phyloP scores from a whole-genome alignment of 176 grass and related monocot genomes.

The Oryza longistaminata region DNA sequence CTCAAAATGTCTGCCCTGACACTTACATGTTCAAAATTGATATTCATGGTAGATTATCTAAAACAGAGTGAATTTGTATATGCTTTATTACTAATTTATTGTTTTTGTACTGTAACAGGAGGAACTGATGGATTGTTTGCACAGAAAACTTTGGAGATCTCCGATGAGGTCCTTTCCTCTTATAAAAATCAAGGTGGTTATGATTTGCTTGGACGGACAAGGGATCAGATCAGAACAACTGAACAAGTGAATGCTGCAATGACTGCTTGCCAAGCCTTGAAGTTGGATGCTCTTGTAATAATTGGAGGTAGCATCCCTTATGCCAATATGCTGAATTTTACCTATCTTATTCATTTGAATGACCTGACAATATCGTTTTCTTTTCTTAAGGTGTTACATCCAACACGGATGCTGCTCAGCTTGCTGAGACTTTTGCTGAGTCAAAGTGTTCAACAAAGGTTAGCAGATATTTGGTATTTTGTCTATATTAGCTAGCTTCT shows the following conservation, averaged over 20 bases:
- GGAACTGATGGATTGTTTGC: constrained; percentile 78
- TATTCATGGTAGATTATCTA: not conserved
- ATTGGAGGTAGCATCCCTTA: constrained; percentile 58
- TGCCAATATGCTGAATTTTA: constrained; percentile 19
- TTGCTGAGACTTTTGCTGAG: constrained; percentile 80
- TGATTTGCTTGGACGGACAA: constrained; percentile 78
- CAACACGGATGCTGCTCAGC: constrained; percentile 80
- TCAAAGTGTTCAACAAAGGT: constrained; percentile 76
- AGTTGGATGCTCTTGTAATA: constrained; percentile 72
- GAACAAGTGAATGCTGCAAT: constrained; percentile 79
- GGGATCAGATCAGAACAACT: constrained; percentile 80
- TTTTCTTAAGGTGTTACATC: constrained; percentile 71
- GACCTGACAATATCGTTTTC: not conserved
- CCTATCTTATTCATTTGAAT: not conserved
- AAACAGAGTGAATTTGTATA: constrained; percentile 5
- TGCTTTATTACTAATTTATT: constrained; percentile 5
- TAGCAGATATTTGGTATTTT: not conserved
- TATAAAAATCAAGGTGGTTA: constrained; percentile 95
- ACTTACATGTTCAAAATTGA: not conserved
- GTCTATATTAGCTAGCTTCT: not conserved
- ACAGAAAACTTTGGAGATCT: constrained; percentile 78
- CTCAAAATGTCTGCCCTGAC: not conserved
- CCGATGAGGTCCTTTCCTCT: constrained; percentile 55
- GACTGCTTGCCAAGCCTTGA: constrained; percentile 57
- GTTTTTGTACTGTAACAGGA: constrained; percentile 59